Evolutionary conservation across 192 early-diverging fungal species (phyloP).

Genomic region (Coemansia furcata): DNA sequence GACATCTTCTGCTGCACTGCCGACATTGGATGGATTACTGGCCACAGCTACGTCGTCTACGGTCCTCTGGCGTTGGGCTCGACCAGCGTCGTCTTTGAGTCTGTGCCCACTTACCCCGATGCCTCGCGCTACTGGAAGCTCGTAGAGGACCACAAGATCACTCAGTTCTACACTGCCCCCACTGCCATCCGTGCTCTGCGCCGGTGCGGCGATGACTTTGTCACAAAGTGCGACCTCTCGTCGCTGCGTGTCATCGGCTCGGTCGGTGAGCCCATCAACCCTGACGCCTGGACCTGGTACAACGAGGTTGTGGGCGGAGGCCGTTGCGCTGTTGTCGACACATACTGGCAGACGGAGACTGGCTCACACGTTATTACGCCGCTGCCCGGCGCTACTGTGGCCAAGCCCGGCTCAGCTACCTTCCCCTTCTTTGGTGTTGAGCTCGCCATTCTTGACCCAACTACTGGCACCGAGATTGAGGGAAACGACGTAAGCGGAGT

Average conservation of each 20-base stretch:
- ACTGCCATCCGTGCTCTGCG: slow-evolving; percentile 97
- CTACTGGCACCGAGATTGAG: slow-evolving; percentile 76
- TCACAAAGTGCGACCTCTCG: slow-evolving; percentile 76
- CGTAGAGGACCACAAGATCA: slow-evolving; percentile 87
- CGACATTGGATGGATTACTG: slow-evolving; percentile 91
- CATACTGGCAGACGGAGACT: slow-evolving; percentile 94
- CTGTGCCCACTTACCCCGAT: slow-evolving; percentile 90
- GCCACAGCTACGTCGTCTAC: slow-evolving; percentile 91
- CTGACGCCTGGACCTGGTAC: slow-evolving; percentile 98
- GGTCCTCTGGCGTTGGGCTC: slow-evolving; percentile 83
- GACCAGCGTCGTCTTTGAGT: slow-evolving; percentile 93
- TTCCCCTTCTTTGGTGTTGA: slow-evolving; percentile 97
- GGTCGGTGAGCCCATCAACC: slow-evolving; percentile 97
- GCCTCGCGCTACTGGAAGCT: slow-evolving; percentile 79
- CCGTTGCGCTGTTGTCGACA: slow-evolving; percentile 93
- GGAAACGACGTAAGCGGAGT: slow-evolving; percentile 92
- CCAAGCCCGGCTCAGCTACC: slow-evolving; percentile 95
- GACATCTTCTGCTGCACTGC: slow-evolving; percentile 94
- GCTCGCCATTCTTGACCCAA: slow-evolving; percentile 78
- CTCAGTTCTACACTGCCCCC: slow-evolving; percentile 97
- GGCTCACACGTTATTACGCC: slow-evolving; percentile 91
- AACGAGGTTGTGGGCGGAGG: slow-evolving; percentile 83
- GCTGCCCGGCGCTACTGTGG: slow-evolving; percentile 81
- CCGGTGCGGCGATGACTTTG: slow-evolving; percentile 74
- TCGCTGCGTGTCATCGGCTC: slow-evolving; percentile 88